Conservation (phyloP, 495 filamentous ascomycete genomes). For the Paragyromitra xinjiangensis region DNA sequence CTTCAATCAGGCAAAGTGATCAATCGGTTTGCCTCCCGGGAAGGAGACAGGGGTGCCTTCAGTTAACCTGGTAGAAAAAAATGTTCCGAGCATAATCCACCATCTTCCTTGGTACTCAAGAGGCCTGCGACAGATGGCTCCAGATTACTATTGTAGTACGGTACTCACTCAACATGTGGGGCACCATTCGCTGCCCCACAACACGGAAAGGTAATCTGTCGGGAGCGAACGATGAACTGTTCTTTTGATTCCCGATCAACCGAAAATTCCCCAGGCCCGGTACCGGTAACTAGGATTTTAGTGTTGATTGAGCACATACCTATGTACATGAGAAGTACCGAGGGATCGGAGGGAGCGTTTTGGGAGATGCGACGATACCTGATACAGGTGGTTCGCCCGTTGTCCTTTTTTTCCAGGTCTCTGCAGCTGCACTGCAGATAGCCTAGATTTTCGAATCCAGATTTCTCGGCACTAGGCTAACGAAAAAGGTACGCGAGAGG, state of each 20-base stretch:
- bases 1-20: conserved; percentile 6
- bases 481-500: conserved; percentile 44
- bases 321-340: conserved; percentile 31
- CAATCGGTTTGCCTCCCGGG: conserved; percentile 25
- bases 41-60: conserved; percentile 17
- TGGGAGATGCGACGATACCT: conserved; percentile 23
- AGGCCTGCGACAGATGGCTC: not conserved
- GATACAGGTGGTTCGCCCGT: conserved; percentile 27
- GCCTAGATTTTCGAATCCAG: conserved; percentile 21
- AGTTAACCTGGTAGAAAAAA: conserved; percentile 34
- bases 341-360: not conserved
- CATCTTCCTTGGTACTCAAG: conserved; percentile 11
- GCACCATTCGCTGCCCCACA: not conserved
- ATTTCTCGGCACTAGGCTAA: conserved; percentile 20
- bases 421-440: conserved; percentile 27
- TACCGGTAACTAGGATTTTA: conserved; percentile 14
- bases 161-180: not conserved
- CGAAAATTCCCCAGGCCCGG: conserved; percentile 7
- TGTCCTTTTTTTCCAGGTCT: conserved; percentile 31
- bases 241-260: conserved; percentile 20
- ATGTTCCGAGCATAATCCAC: conserved; percentile 13
- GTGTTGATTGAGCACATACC: conserved; percentile 28
- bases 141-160: not conserved
- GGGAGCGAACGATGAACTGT: conserved; percentile 33
- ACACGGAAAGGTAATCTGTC: conserved; percentile 7